A percentile compares a stretch with the other conserved stretches of the same genome.
phyloP scores from a whole-genome alignment of 2,329 filamentous ascomycete species.

The Cyanodermella asteris region DNA sequence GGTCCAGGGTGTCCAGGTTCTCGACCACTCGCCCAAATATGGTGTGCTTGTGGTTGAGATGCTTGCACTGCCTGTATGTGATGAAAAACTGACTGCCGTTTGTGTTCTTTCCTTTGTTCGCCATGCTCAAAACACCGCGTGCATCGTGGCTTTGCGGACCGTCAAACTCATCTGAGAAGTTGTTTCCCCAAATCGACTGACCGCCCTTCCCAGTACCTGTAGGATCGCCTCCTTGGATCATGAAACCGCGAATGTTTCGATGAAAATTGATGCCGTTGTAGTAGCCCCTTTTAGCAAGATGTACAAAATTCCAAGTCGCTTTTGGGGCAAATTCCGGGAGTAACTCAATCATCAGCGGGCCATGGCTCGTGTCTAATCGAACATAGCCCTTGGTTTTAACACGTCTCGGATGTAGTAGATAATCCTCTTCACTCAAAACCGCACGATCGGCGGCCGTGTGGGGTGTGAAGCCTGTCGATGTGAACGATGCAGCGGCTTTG shows the following conservation, averaged over 20 bases:
- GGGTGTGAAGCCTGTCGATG: constrained; percentile 78
- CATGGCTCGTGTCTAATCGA: constrained; percentile 66
- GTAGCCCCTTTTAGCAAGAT: constrained; percentile 70
- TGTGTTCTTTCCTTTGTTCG: constrained; percentile 95
- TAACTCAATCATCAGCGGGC: constrained; percentile 64
- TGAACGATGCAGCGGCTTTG: constrained; percentile 79
- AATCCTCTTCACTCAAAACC: constrained; percentile 78
- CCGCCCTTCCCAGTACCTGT: constrained; percentile 85
- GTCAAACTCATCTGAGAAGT: constrained; percentile 84
- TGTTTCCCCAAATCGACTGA: constrained; percentile 76
- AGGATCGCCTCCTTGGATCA: constrained; percentile 94
- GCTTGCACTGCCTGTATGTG: constrained; percentile 61
- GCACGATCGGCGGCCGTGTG: constrained; percentile 77
- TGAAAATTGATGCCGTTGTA: constrained; percentile 74
- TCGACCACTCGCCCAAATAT: constrained; percentile 76
- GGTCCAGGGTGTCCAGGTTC: constrained; percentile 46
- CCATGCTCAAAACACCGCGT: constrained; percentile 74
- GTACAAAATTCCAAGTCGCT: constrained; percentile 93
- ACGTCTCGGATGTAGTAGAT: constrained; percentile 76
- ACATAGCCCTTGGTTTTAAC: constrained; percentile 84
- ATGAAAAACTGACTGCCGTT: constrained; percentile 95
- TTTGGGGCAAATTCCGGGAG: constrained; percentile 79
- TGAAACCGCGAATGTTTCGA: constrained; percentile 84
- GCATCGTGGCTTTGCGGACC: constrained; percentile 66
- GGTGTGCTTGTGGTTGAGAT: constrained; percentile 91